Evolutionary conservation across 805 yeast genomes (phyloP), one percentile per base, ranked within the genome.

Genomic region (Metschnikowia picachoensis): DNA sequence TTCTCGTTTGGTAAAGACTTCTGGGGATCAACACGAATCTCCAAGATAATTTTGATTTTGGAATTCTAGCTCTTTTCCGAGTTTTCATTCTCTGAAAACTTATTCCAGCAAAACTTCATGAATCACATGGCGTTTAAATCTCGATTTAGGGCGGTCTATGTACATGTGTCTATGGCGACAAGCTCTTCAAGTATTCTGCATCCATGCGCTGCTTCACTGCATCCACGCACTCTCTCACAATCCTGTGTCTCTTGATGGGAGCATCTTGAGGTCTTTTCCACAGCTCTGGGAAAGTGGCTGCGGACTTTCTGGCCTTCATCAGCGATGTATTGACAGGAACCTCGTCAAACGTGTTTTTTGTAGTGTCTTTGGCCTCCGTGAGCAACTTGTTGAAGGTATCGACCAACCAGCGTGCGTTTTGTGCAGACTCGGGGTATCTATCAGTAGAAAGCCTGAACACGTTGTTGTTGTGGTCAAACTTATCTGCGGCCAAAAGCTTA

Each of bases 311-410:
- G 25, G 69, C 59, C 58, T 73, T 79, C 43, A 77, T 75, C 60
- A 84, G 89, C 64, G 96, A 81, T 25, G 74, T 80, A 64, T 91
- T 96, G 40, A 92, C 65, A 30, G 97, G 97, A 30, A 92, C 70
- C 58, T 87, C 95, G 36, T 75, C 73, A 56, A 87, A 87, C n/a
- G 56, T 51, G 48, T 77, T 77, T 46, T 85, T 86, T n/a, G 67
- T 57, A 37, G 76, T 60, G 42, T 80, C 85, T 58, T 81, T 85
- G 8, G 96, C 72, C 57, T 82, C 91, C 25, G 62, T 61, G 28
- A 91, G 59, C 41, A 94, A 70, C 46, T 74, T 74, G 54, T 78
- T 77, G 52, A 90, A 71, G 27, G 81, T 73, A 45, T 81, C 85
- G 15, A 83, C 82, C 52, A 88, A 68, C 62, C 75, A 82, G 53